Conservation (phyloP, 2,329 filamentous ascomycete genomes). For the Arthrobotrys sphaeroides region DNA sequence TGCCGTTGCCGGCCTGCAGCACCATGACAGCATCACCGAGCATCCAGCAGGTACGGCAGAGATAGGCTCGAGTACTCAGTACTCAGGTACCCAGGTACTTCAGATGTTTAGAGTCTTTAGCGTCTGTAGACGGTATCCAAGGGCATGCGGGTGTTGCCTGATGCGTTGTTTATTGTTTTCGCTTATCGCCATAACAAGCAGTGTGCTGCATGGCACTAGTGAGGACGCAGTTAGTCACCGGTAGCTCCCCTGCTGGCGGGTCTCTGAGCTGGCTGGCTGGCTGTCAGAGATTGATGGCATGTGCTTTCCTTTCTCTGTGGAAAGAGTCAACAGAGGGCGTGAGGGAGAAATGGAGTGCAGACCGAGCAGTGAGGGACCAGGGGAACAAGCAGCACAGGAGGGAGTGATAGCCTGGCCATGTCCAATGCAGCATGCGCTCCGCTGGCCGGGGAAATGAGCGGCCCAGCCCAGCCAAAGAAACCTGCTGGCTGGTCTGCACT, state of each 20-base stretch:
- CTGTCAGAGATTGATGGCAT: constrained; percentile 4
- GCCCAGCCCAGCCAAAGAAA: neutral
- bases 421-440: constrained; percentile 6
- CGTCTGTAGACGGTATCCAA: constrained; percentile 34
- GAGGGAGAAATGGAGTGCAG: constrained; percentile 2
- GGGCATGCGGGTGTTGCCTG: constrained; percentile 36
- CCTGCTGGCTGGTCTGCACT: constrained; percentile 30
- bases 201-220: neutral
- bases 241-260: constrained; percentile 18
- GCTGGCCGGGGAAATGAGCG: neutral
- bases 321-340: neutral
- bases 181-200: constrained; percentile 21
- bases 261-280: constrained; percentile 5
- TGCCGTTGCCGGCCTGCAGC: neutral
- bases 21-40: no score
- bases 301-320: neutral
- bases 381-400: neutral
- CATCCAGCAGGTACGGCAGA: neutral
- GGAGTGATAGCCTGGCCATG: neutral
- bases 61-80: no score
- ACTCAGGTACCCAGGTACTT: no score
- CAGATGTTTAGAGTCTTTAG: neutral
- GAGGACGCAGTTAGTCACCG: neutral
- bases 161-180: constrained; percentile 33
- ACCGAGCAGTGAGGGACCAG: neutral